Base-by-base conservation (phyloP, 768 basidiomycete genomes). In the Phaffia tasmanica region DNA sequence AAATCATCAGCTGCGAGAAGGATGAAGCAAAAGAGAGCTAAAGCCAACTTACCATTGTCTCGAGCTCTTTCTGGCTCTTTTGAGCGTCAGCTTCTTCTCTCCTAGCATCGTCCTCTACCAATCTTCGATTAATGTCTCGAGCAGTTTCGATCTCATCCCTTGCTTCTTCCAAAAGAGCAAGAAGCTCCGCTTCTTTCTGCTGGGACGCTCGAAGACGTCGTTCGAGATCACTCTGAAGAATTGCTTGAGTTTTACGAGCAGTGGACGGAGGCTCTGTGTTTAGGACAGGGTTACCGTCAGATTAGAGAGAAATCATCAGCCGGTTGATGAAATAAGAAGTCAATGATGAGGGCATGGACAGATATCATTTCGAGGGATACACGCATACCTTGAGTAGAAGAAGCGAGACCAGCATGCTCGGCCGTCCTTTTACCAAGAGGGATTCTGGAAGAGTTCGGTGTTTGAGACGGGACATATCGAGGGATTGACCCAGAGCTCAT, bases 211-310 rank as follows among this genome's bases (percentile, higher is more conserved):
- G 50, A 9, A 67, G 66, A 19, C 66, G 53, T 1, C 61, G 61
- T 51, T 67, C 66, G 15, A 67, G 66, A n/a, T 67, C 66, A 16
- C 50, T 55, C 23, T 67, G 66, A 5, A 67, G 55, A 1, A 61
- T 55, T 29, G 54, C 29, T 23, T 67, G 57, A 21, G 66, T 67
- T 3, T 62, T 60, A 8, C 59, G 59, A 18, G 63, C 23, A 7
- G 61, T 47, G 0, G 66, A 62, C 5, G 66, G 66, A 0, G 66
- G 66, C 49, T 67, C 66, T 21, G 53, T 18, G 35, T 19, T 23
- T n/a, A 25, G 23, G 1, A 21, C 50, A 16, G 5, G 58, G 27
- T 25, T 5, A 57, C 7, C 6, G 16, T 57, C 27, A 57, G 56
- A 5, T 19, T 18, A 21, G 16, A 53, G 57, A 18, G 1, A 62